Evolutionary conservation across 1,139 yeast genomes (phyloP), one percentile per base, ranked within the genome.

Genomic region (Suhomyces bolitotheri): DNA sequence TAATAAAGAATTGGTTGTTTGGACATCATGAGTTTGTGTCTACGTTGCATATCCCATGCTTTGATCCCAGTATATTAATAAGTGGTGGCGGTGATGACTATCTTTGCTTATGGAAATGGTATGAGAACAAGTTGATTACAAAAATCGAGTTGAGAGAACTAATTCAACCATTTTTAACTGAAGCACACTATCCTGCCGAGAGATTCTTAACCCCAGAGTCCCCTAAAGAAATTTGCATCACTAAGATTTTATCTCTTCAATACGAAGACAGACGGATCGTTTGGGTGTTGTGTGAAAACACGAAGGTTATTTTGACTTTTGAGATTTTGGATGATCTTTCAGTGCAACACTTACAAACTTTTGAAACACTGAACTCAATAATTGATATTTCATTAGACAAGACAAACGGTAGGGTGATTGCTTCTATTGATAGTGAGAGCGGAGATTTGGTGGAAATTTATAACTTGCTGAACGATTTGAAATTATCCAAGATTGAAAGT

Each of bases 81-180:
- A 82, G 92, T 53, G 97, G 84, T 2, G 97, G 98, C 23, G 99
- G 98, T 46, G 98, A 92, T 55, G 80, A 78, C 39, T 78, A 60
- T 46, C 56, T 92, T n/a, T 71, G 76, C 41, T 58, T 80, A 19
- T 92, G 97, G 97, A 71, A 85, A 45, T 90, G 95, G 94, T 58
- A 60, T 36, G 54, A 60, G 7, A 71, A 71, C 27, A 59, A 71
- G 42, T 58, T 76, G 31, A 45, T 81, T 6, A 65, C 69, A 24
- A 71, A 72, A 41, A 60, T 82, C 29, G 70, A 76, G 27, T 62
- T 85, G 26, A 63, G 75, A 30, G 66, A 68, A 0, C 41, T 67
- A n/a, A 63, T 81, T 3, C 63, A 64, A 32, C 71, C 77, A 22
- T 75, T 64, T 43, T 64, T 81, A 43, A 71, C 61, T 22, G 80